These are phyloP conservation scores for Mycena vulgaris DNA, from an alignment of 768 basidiomycete species.

Conservation along the genomic window DNA sequence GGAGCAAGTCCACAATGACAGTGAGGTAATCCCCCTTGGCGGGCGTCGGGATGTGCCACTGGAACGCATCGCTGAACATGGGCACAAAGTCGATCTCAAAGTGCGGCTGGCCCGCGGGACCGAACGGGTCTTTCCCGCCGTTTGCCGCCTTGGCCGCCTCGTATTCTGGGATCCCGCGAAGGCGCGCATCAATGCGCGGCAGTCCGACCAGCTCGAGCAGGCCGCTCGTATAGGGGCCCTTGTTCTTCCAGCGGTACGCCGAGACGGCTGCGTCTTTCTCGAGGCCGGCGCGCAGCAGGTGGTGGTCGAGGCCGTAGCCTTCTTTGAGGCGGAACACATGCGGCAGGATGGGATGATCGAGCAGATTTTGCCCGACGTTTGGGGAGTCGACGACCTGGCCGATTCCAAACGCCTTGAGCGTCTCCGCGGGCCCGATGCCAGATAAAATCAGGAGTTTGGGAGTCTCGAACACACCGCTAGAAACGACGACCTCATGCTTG, in stretches of 20 bases:
- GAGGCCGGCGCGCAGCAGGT: conserved; percentile 32
- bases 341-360: conserved; percentile 33
- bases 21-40: conserved; percentile 26
- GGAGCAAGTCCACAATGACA: conserved; percentile 30
- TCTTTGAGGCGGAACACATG: conserved; percentile 33
- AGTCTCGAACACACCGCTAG: conserved; percentile 33
- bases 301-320: conserved; percentile 35
- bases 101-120: conserved; percentile 31
- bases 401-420: conserved; percentile 30
- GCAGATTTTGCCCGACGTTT: conserved; percentile 26
- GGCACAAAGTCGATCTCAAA: conserved; percentile 35
- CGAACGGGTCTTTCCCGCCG: conserved; percentile 33
- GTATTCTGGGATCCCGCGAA: conserved; percentile 31
- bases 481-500: conserved; percentile 30
- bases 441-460: conserved; percentile 32
- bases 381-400: conserved; percentile 28
- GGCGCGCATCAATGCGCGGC: conserved; percentile 34
- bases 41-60: conserved; percentile 35
- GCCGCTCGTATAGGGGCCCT: conserved; percentile 31
- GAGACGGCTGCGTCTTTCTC: conserved; percentile 34
- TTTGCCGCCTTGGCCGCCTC: conserved; percentile 31
- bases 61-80: conserved; percentile 37
- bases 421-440: conserved; percentile 32
- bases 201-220: conserved; percentile 32
- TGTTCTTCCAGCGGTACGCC: conserved; percentile 34